phyloP scores from a whole-genome alignment of 108 stramenopile species.

The Asterionellopsis glacialis region DNA sequence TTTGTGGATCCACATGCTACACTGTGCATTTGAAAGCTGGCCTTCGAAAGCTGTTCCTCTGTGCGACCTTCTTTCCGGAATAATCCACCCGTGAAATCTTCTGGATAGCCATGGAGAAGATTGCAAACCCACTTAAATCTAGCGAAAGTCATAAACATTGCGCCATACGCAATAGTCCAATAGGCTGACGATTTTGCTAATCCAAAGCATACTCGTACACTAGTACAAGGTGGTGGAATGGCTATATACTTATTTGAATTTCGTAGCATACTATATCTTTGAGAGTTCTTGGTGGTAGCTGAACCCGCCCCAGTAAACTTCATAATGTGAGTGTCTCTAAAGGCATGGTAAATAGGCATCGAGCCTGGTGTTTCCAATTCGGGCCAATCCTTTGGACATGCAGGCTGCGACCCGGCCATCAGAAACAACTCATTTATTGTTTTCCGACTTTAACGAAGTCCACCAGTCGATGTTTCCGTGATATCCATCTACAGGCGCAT shows the following conservation, averaged over 20 bases:
- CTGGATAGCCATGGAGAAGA: conserved; percentile 27
- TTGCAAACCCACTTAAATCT: conserved; percentile 27
- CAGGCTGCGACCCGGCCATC: neutral
- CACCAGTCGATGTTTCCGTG: conserved; percentile 29
- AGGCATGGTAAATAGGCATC: conserved; percentile 22
- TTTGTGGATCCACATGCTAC: conserved; percentile 21
- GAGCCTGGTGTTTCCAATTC: conserved; percentile 17
- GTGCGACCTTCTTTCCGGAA: too few relatives aligned
- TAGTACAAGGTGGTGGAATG: neutral
- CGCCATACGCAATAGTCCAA: conserved; percentile 22
- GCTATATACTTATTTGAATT: too few relatives aligned
- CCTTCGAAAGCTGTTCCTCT: conserved; percentile 13
- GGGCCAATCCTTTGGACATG: conserved; percentile 21
- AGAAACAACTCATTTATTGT: too few relatives aligned
- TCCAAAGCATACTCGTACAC: conserved; percentile 23
- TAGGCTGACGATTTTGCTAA: conserved; percentile 10
- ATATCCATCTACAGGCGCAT: conserved; percentile 39
- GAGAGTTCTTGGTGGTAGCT: conserved; percentile 9
- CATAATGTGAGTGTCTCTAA: conserved; percentile 14
- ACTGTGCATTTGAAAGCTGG: conserved; percentile 17
- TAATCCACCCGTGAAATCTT: conserved; percentile 9
- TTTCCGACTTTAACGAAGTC: conserved; percentile 1
- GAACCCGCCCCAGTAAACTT: conserved; percentile 33
- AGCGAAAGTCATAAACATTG: conserved; percentile 26
- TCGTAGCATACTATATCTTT: conserved; percentile 8